Evolutionary conservation across 1,139 yeast genomes (phyloP).

Genomic region (Schizosaccharomyces versatilis): DNA sequence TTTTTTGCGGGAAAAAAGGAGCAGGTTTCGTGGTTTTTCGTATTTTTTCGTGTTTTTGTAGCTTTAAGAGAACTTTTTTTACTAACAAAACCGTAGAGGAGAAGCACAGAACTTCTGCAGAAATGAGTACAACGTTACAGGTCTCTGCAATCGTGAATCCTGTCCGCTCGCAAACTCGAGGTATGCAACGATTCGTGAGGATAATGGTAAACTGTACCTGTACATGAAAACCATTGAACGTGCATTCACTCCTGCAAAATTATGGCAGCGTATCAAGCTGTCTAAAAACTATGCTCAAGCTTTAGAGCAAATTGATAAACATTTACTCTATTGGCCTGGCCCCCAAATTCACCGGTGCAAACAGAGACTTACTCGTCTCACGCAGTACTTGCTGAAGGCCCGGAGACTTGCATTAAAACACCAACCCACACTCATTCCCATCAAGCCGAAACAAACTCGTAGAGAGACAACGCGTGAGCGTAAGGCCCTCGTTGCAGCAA

Average conservation of each 20-base stretch:
- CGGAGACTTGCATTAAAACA: slow-evolving; percentile 76
- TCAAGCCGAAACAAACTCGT: slow-evolving; percentile 80
- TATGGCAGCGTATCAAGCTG: slow-evolving; percentile 84
- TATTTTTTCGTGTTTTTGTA: neutral
- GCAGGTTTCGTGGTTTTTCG: neutral
- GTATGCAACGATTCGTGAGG: slow-evolving; percentile 79
- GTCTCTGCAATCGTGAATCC: slow-evolving; percentile 75
- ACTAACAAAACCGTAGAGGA: slow-evolving; percentile 4
- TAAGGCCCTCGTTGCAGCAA: slow-evolving; percentile 89
- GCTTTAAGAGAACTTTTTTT: neutral
- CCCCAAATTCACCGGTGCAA: slow-evolving; percentile 81
- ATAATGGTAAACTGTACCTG: slow-evolving; percentile 68
- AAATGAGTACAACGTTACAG: slow-evolving; percentile 67
- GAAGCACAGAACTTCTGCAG: slow-evolving; percentile 10
- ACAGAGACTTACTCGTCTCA: slow-evolving; percentile 78
- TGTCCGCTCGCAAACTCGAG: slow-evolving; percentile 92
- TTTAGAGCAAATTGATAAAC: slow-evolving; percentile 63
- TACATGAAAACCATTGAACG: slow-evolving; percentile 96
- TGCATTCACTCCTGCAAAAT: slow-evolving; percentile 76
- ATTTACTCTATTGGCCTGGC: slow-evolving; percentile 79
- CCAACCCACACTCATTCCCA: slow-evolving; percentile 79
- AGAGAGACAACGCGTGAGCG: slow-evolving; percentile 87
- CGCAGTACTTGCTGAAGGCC: slow-evolving; percentile 92
- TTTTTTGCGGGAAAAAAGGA: neutral
- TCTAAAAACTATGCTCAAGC: slow-evolving; percentile 79